phyloP scores from a whole-genome alignment of 441 rosid genomes.

The Raphanus hybrid region DNA sequence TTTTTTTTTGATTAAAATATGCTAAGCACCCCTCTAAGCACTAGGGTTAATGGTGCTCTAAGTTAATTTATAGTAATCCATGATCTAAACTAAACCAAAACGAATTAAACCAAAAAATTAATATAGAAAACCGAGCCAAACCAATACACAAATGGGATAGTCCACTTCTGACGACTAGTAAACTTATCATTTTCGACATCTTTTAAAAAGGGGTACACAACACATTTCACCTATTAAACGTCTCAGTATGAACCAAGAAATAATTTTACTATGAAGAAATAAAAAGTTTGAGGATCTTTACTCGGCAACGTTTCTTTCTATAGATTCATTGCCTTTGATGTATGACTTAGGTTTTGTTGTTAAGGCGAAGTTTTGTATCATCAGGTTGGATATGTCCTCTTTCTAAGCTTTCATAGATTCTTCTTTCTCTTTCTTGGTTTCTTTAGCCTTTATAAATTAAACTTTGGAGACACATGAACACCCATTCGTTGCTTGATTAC shows the following conservation, averaged over 20 bases:
- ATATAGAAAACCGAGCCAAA: not conserved
- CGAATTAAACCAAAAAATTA: not conserved
- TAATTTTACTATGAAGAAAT: not conserved
- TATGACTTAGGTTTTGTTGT: conserved; percentile 10
- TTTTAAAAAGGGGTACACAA: too few relatives aligned
- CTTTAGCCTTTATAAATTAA: conserved; percentile 23
- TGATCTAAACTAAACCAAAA: not conserved
- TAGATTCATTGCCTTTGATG: conserved; percentile 27
- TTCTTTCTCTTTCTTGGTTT: not conserved
- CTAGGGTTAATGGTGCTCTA: too few relatives aligned
- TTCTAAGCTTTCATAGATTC: conserved; percentile 28
- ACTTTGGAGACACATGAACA: conserved; percentile 9
- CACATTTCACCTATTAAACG: too few relatives aligned
- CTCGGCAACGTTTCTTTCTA: conserved; percentile 6
- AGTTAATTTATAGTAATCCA: too few relatives aligned
- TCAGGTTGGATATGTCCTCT: conserved; percentile 35
- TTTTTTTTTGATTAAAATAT: too few relatives aligned
- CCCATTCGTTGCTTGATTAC: conserved; percentile 26
- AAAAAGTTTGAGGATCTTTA: not conserved
- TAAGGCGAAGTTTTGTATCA: conserved; percentile 31
- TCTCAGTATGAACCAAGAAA: too few relatives aligned
- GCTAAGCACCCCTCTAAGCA: too few relatives aligned
- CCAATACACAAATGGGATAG: not conserved
- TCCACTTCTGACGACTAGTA: conserved; percentile 26
- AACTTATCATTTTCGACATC: too few relatives aligned